A percentile compares a stretch with the other conserved stretches of the same genome.
phyloP scores from a whole-genome alignment of 2,329 filamentous ascomycete species.

The Dactylellina cionopaga region DNA sequence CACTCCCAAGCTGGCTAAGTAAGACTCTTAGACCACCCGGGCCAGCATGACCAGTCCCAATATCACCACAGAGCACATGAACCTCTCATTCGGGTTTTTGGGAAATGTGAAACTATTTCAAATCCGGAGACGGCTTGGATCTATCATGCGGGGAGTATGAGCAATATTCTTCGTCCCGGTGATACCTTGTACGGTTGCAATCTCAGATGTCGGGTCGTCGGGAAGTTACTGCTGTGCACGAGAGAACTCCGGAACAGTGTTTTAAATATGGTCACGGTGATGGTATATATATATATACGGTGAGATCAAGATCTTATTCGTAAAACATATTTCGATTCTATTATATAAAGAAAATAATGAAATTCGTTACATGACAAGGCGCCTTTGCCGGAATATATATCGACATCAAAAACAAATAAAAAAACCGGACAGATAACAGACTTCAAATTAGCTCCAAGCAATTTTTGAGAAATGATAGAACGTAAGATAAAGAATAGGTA shows the following conservation, averaged over 20 bases:
- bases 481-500: background rate
- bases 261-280: background rate
- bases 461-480: constrained; percentile 5
- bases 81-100: constrained; percentile 22
- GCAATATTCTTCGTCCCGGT: constrained; percentile 15
- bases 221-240: constrained; percentile 15
- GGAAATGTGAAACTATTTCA: constrained; percentile 5
- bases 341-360: constrained; percentile 39
- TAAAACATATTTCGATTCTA: constrained; percentile 17
- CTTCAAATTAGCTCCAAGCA: background rate
- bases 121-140: constrained; percentile 4
- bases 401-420: background rate
- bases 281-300: too few species aligned
- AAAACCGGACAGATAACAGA: background rate
- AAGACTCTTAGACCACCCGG: background rate
- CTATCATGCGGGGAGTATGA: constrained; percentile 38
- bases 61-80: constrained; percentile 30
- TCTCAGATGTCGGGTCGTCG: too few species aligned
- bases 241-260: too few species aligned
- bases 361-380: constrained; percentile 47
- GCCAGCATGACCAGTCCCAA: background rate
- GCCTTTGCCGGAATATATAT: background rate
- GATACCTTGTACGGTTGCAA: too few species aligned
- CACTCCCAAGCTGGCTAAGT: too few species aligned
- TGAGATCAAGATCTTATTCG: background rate